Conservation (phyloP, 495 filamentous ascomycete species). For the Hypoxylon fragiforme region DNA sequence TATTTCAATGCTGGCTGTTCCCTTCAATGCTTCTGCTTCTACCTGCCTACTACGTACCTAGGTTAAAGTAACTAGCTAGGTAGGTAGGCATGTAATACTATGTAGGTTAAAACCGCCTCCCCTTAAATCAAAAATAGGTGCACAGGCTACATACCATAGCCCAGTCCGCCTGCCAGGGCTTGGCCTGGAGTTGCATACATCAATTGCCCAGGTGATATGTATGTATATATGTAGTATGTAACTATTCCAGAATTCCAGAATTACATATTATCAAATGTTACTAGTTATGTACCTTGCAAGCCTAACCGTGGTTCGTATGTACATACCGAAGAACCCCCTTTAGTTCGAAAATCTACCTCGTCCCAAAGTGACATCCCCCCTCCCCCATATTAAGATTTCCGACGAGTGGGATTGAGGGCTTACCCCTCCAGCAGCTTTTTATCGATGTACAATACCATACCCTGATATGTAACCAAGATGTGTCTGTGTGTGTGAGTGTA, state of each 20-base stretch:
- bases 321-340: neutral
- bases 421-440: no score
- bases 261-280: no score
- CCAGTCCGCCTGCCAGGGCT: conserved; percentile 10
- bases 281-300: no score
- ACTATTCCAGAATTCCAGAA: neutral
- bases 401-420: neutral
- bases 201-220: no score
- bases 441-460: no score
- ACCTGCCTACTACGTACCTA: neutral
- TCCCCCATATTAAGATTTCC: neutral
- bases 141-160: conserved; percentile 26
- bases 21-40: no score
- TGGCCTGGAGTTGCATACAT: conserved; percentile 18
- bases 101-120: neutral
- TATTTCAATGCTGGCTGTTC: no score
- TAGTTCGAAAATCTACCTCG: neutral
- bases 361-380: neutral
- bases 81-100: no score
- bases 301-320: neutral
- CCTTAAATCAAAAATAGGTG: neutral
- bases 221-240: neutral
- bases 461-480: neutral
- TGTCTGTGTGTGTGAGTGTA: no score
- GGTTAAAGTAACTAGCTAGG: neutral